These are phyloP conservation scores for Hagleromyces aurorensis DNA, from an alignment of 805 yeast genomes.

Conservation along the genomic window DNA sequence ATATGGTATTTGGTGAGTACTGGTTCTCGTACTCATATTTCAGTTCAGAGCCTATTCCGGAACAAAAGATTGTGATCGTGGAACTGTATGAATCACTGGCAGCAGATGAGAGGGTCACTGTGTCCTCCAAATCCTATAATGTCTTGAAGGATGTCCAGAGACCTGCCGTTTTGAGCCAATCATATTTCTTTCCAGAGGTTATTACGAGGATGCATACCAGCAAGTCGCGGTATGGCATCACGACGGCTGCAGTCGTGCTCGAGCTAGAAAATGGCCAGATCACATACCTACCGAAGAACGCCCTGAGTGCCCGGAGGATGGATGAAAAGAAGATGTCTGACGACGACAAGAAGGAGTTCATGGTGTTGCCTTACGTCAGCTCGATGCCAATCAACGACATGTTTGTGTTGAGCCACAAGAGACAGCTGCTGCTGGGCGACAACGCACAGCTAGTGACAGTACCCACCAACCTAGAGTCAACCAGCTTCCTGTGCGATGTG, in stretches of 20 bases:
- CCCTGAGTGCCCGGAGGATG: constrained; percentile 64
- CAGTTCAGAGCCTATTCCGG: constrained; percentile 41
- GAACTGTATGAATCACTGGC: constrained; percentile 68
- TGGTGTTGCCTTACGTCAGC: constrained; percentile 59
- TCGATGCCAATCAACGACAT: constrained; percentile 43
- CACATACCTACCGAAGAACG: constrained; percentile 58
- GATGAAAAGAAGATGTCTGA: constrained; percentile 43
- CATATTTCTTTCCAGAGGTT: constrained; percentile 57
- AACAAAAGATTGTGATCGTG: constrained; percentile 55
- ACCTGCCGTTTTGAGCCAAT: constrained; percentile 45
- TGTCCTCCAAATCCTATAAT: constrained; percentile 7
- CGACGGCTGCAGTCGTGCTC: constrained; percentile 56
- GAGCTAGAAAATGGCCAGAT: constrained; percentile 56
- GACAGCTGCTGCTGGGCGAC: constrained; percentile 33
- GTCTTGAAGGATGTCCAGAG: constrained; percentile 20
- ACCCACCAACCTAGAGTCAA: constrained; percentile 73
- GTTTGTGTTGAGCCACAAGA: constrained; percentile 43
- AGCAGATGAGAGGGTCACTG: constrained; percentile 40
- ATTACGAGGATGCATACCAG: constrained; percentile 48
- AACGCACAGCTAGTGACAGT: constrained; percentile 35
- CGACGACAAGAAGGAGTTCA: constrained; percentile 51
- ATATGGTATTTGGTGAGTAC: constrained; percentile 67
- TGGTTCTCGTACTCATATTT: constrained; percentile 69
- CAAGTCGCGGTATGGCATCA: constrained; percentile 55
- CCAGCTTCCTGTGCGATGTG: constrained; percentile 58